Conservation (phyloP, 2,329 filamentous ascomycete genomes). For the Orbilia oligospora region DNA sequence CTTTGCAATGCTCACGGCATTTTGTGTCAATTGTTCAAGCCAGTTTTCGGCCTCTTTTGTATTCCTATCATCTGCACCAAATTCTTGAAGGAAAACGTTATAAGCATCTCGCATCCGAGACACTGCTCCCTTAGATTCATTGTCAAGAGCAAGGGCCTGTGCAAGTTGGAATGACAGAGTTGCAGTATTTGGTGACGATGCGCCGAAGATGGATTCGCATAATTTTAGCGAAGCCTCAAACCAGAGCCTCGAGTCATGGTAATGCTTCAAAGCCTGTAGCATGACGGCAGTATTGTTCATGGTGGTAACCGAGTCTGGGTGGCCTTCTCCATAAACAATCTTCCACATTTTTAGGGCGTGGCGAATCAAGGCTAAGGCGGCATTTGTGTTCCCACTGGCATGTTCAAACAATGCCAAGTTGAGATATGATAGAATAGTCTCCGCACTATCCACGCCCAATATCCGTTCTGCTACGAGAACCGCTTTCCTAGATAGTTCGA, state of each 20-base stretch:
- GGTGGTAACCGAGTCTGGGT: constrained; percentile 97
- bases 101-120: constrained; percentile 95
- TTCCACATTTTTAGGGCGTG: constrained; percentile 97
- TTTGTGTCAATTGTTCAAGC: constrained; percentile 95
- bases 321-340: constrained; percentile 91
- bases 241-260: constrained; percentile 94
- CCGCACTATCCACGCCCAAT: constrained; percentile 90
- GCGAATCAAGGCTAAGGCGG: constrained; percentile 87
- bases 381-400: constrained; percentile 88
- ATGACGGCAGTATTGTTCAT: constrained; percentile 99
- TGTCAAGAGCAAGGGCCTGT: constrained; percentile 93
- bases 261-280: constrained; percentile 95
- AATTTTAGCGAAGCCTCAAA: constrained; percentile 93
- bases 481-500: constrained; percentile 95
- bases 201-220: constrained; percentile 90
- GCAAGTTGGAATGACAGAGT: constrained; percentile 97
- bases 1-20: constrained; percentile 93
- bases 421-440: constrained; percentile 94
- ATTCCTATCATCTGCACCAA: constrained; percentile 93
- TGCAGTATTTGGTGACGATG: constrained; percentile 90
- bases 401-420: constrained; percentile 96
- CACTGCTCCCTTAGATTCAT: constrained; percentile 92
- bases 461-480: constrained; percentile 97
- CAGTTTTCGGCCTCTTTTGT: constrained; percentile 98
- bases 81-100: constrained; percentile 90